Conservation (phyloP, 1,284 basidiomycete species). For the Microbotryomycetes sp. region DNA sequence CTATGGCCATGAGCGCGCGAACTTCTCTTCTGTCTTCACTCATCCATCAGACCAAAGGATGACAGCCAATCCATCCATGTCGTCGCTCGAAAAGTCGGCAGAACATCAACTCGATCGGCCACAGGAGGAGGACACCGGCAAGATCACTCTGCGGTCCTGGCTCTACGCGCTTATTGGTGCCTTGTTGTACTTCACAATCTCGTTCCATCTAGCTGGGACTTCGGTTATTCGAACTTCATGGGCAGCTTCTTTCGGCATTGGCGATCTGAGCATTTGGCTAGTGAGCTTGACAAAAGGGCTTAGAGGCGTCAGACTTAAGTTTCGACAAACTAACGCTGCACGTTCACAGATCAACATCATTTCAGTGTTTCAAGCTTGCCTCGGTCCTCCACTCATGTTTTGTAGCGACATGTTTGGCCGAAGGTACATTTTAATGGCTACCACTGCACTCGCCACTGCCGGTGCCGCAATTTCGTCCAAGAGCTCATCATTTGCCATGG, state of each 20-base stretch:
- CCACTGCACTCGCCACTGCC: not conserved
- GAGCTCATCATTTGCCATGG: not conserved
- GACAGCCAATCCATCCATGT: not conserved
- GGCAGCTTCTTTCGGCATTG: not conserved
- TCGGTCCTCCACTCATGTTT: conserved; percentile 1
- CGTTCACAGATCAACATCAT: not conserved
- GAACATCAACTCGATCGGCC: not conserved
- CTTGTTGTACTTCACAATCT: not conserved
- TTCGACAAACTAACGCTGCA: not conserved
- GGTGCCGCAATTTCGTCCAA: not conserved
- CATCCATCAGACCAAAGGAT: too few species aligned
- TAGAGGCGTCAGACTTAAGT: too few species aligned
- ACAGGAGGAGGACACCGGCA: not conserved
- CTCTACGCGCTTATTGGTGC: not conserved
- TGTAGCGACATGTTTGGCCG: not conserved
- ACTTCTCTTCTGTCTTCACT: too few species aligned
- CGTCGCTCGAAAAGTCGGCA: not conserved
- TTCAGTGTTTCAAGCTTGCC: not conserved
- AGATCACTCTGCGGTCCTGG: conserved; percentile 3
- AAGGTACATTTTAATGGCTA: not conserved
- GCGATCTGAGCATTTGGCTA: not conserved
- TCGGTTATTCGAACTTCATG: not conserved
- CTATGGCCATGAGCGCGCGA: too few species aligned
- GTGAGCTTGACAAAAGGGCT: not conserved
- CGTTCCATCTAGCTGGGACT: not conserved